phyloP scores from a whole-genome alignment of 345 rosid genomes.

The Brassica carinata region DNA sequence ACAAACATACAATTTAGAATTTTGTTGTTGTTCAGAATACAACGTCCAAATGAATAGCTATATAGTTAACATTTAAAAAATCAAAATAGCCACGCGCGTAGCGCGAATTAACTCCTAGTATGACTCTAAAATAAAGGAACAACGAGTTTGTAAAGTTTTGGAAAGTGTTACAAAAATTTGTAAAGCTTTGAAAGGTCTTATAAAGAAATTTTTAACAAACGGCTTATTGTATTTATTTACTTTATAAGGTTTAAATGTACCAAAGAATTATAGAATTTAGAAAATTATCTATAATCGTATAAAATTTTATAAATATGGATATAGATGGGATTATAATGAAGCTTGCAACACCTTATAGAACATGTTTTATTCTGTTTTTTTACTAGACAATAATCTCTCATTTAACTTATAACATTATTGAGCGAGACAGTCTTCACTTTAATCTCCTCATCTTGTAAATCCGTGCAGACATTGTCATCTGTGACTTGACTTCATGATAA shows the following conservation, averaged over 20 bases:
- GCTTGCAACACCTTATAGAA: neutral
- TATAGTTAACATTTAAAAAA: too few relatives aligned
- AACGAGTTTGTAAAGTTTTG: neutral
- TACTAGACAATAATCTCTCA: neutral
- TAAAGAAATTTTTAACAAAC: neutral
- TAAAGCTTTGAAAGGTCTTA: neutral
- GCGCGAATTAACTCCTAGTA: too few relatives aligned
- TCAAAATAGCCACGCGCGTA: too few relatives aligned
- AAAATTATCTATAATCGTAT: too few relatives aligned
- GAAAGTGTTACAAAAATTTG: too few relatives aligned
- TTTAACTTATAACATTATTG: neutral
- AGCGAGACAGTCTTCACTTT: neutral
- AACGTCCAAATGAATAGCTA: too few relatives aligned
- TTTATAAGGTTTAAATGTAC: neutral
- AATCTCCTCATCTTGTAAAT: neutral
- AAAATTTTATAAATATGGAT: too few relatives aligned
- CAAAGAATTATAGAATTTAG: neutral
- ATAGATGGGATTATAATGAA: too few relatives aligned
- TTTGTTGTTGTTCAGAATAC: too few relatives aligned
- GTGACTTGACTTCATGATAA: neutral
- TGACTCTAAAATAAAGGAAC: neutral
- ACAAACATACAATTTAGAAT: too few relatives aligned
- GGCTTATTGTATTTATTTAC: neutral
- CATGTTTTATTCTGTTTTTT: neutral
- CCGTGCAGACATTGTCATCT: neutral